Evolutionary conservation across 441 rosid species (phyloP).

Genomic region (Gossypium schwendimanii): DNA sequence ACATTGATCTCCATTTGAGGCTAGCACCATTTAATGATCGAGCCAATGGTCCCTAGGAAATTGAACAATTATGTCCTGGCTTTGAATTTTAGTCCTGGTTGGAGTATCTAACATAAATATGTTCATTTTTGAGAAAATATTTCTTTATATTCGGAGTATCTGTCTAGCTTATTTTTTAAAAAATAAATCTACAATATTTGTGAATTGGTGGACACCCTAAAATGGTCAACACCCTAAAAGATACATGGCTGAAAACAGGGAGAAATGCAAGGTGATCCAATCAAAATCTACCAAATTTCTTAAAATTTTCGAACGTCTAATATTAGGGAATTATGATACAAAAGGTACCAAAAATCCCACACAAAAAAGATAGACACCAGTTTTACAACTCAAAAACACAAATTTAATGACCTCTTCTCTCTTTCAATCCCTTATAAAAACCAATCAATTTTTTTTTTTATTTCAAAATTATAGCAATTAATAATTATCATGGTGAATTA

Average conservation of each 20-base stretch:
- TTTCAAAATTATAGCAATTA: no score
- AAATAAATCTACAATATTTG: no score
- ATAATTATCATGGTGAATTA: background rate
- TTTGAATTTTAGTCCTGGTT: background rate
- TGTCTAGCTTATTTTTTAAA: no score
- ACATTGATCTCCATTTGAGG: constrained; percentile 18
- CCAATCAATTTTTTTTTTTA: background rate
- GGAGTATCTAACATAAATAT: background rate
- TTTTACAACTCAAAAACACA: background rate
- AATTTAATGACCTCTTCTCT: background rate
- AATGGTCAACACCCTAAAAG: background rate
- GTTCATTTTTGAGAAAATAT: background rate
- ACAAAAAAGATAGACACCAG: background rate
- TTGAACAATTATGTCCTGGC: background rate
- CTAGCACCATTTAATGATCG: constrained; percentile 5
- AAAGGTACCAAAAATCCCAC: background rate
- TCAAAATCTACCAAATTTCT: background rate
- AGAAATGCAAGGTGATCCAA: constrained; percentile 4
- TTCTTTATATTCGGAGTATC: background rate
- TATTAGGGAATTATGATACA: background rate
- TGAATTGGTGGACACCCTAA: background rate
- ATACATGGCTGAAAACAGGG: background rate
- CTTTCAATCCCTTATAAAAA: background rate
- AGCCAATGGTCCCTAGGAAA: background rate
- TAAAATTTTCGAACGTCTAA: background rate